Conservation (phyloP, 2,329 filamentous ascomycete genomes). For the Coniochaeta ligniaria region DNA sequence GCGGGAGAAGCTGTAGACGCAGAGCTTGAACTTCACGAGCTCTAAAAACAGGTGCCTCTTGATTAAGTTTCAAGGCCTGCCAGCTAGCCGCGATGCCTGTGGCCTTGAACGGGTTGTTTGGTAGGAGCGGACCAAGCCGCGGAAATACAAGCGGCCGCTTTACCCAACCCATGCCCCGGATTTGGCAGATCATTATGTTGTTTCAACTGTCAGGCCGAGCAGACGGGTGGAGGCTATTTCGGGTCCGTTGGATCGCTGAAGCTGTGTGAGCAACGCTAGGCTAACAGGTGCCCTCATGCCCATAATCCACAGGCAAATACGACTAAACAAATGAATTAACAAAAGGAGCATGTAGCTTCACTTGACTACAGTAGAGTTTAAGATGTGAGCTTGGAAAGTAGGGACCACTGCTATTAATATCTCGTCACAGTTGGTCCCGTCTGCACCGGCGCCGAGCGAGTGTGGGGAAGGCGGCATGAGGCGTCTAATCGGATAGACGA, state of each 20-base stretch:
- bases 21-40: background rate
- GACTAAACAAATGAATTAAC: background rate
- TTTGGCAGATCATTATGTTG: background rate
- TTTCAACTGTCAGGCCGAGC: background rate
- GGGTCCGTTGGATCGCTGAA: background rate
- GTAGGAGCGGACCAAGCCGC: background rate
- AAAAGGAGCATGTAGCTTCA: background rate
- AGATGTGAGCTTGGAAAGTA: background rate
- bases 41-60: background rate
- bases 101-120: background rate
- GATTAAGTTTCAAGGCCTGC: background rate
- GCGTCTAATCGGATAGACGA: background rate
- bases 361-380: background rate
- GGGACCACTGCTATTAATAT: slow-evolving; percentile 1
- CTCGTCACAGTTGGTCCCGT: background rate
- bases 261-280: background rate
- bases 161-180: background rate
- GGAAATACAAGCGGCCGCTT: background rate
- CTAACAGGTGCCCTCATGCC: background rate
- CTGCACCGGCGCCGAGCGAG: background rate
- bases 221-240: background rate
- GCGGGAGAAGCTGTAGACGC: background rate
- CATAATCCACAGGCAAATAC: background rate
- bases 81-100: background rate
- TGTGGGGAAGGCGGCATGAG: background rate